Evolutionary conservation across 176 grass and related monocot genomes (phyloP).

Genomic region (Alopecurus myosuroides): DNA sequence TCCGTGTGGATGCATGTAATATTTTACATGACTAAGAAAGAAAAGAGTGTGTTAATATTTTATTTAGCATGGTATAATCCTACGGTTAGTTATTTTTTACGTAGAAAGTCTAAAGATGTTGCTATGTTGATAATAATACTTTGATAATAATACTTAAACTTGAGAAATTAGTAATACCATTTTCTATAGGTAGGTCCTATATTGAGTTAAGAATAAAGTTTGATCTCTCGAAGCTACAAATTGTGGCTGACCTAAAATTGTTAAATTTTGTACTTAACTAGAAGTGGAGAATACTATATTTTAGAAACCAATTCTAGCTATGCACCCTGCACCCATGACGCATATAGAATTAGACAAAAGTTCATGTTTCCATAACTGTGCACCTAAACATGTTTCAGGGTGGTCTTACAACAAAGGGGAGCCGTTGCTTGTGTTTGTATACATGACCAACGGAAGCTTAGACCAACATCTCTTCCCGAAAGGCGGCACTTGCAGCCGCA

Average conservation of each 20-base stretch:
- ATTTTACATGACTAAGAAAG: too few relatives aligned
- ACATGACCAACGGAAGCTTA: neutral
- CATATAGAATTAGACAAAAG: neutral
- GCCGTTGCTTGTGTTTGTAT: neutral
- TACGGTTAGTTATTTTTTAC: too few relatives aligned
- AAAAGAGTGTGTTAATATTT: too few relatives aligned
- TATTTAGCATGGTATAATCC: too few relatives aligned
- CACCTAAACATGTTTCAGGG: neutral
- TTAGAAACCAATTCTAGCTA: neutral
- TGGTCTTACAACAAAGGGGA: constrained; percentile 24
- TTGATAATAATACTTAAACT: neutral
- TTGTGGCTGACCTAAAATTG: too few relatives aligned
- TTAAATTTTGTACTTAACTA: too few relatives aligned
- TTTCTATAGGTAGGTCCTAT: neutral
- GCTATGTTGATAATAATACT: neutral
- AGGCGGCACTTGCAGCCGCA: neutral
- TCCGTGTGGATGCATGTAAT: too few relatives aligned
- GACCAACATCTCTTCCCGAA: neutral
- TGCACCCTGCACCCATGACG: neutral
- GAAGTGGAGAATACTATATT: neutral
- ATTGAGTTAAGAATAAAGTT: neutral
- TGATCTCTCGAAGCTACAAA: too few relatives aligned
- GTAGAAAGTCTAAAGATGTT: neutral
- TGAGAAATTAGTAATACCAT: neutral
- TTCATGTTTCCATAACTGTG: neutral